Evolutionary conservation across 2,329 filamentous ascomycete species (phyloP), one percentile per base, ranked within the genome.

Genomic region (Trichoderma sp.): DNA sequence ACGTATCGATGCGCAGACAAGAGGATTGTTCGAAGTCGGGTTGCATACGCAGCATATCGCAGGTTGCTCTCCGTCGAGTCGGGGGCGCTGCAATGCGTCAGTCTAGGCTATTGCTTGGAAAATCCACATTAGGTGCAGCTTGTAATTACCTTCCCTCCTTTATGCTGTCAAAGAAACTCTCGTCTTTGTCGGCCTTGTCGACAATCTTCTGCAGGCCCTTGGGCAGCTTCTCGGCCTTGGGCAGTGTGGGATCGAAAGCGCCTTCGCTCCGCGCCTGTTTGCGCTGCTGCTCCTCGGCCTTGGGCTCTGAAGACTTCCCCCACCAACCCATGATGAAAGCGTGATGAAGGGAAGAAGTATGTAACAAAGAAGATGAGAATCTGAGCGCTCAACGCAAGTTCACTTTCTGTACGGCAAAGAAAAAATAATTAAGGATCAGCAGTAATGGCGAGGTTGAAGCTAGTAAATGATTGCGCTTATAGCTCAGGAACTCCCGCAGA

Each of bases 1-100:
- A 99, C 94, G 77, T 99, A 99, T 76, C 96, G 91, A 77, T 98
- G 96, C 4, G 94, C 94, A 19, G 92, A 93, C 74, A 94, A 84
- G 76, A 99, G 89, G 73, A 98, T 92, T 8, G 94, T 97, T 71
- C 93, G 90, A 72, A 96, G 83, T 60, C 96, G 90, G 70, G 90
- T 89, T 59, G 93, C 93, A 81, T 99, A 99, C 74, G 92, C 96
- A 69, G 94, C 95, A 82, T 98, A 99, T 76, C 96, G 92, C 76
- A 97, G 83, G 74, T 89, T 91, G 74, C 89, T 92, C 67, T 97
- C 93, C 70, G 93, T 97, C 5, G 93, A 92, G 75, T 96, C 91
- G 68, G 89, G 86, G 16, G 74, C 79, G 66, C 79, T 81, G 77
- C 21, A 16, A 29, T 52, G 29, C n/a, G 37, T 67, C 52, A 59